These are phyloP conservation scores for Trypanosoma cruzi DNA, from an alignment of 208 protist genomes.

Conservation along the genomic window DNA sequence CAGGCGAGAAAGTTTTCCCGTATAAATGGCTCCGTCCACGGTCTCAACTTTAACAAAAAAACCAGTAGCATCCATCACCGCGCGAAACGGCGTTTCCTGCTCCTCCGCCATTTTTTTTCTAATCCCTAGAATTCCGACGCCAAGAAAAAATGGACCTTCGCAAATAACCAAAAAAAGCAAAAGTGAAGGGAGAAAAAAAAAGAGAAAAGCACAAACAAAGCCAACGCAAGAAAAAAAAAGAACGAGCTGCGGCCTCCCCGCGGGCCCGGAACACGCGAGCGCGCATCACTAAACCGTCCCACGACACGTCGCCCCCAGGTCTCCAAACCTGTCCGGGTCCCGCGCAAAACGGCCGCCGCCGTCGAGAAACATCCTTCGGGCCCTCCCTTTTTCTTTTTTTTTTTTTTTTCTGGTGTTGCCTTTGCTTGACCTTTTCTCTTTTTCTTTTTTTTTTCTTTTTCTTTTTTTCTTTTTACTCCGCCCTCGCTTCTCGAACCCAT, in stretches of 20 bases:
- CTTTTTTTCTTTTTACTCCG: background rate
- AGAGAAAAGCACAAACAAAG: no score
- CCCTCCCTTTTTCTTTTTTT: no score
- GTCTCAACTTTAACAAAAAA: conserved; percentile 61
- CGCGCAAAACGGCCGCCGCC: no score
- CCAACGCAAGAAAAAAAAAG: no score
- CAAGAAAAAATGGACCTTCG: background rate
- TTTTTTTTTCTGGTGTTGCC: background rate
- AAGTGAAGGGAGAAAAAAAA: background rate
- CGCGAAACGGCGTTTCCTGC: conserved; percentile 38
- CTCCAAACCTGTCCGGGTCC: no score
- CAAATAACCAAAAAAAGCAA: conserved; percentile 4
- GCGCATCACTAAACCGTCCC: no score
- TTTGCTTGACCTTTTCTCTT: background rate
- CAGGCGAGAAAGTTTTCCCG: conserved; percentile 45
- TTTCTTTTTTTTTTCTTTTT: background rate
- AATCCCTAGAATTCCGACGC: background rate
- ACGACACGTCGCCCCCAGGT: no score
- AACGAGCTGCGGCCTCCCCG: no score
- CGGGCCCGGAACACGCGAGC: no score
- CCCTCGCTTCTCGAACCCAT: no score
- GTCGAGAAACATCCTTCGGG: no score
- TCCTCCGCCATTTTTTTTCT: conserved; percentile 2
- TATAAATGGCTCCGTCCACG: conserved; percentile 44
- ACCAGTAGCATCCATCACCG: conserved; percentile 46